These are phyloP conservation scores for Aspergillus nanangensis DNA, from an alignment of 495 filamentous ascomycete species.

Conservation along the genomic window DNA sequence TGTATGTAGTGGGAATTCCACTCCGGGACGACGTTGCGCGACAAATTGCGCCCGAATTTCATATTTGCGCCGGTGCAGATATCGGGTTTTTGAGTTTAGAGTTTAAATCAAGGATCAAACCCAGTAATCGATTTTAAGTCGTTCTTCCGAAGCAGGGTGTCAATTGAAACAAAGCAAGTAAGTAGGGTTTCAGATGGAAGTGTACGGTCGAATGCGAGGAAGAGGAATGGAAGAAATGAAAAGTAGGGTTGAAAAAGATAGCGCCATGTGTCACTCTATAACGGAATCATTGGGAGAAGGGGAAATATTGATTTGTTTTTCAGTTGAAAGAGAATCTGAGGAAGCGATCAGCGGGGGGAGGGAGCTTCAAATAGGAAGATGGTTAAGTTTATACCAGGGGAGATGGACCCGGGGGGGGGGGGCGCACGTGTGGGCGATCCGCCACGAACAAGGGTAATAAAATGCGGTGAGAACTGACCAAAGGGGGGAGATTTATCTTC, in stretches of 20 bases:
- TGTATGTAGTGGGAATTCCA: conserved; percentile 92
- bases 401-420: neutral
- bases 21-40: conserved; percentile 93
- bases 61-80: conserved; percentile 38
- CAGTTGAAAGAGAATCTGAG: too few relatives aligned
- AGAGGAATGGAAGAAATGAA: conserved; percentile 8
- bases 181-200: neutral
- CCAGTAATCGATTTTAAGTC: neutral
- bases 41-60: conserved; percentile 82
- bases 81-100: neutral
- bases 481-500: too few relatives aligned
- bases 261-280: conserved; percentile 20
- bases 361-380: conserved; percentile 5
- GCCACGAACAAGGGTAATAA: neutral
- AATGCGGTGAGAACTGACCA: neutral
- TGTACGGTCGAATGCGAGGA: conserved; percentile 1
- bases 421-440: neutral
- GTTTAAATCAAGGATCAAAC: neutral
- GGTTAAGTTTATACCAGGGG: neutral
- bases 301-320: neutral
- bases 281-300: conserved; percentile 2
- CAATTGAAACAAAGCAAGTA: neutral
- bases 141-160: too few relatives aligned
- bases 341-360: too few relatives aligned
- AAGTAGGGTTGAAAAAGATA: neutral